Base-by-base conservation (phyloP, 352 stramenopile genomes). In the Phytophthora hibernalis region DNA sequence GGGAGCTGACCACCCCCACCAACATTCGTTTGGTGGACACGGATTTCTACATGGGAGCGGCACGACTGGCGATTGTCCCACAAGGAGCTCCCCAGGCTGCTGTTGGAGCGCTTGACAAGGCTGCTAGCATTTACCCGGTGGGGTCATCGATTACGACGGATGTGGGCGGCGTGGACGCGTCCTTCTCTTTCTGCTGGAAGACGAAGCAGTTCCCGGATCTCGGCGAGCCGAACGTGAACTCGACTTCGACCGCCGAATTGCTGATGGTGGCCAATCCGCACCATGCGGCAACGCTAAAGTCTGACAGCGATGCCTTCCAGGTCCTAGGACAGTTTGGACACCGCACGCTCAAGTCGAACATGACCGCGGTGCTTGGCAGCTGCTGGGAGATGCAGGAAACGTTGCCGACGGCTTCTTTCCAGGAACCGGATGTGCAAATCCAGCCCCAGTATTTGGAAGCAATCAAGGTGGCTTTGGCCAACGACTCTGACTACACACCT, bases 231-330 rank as follows among this genome's bases (percentile, higher is more conserved):
- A 65, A 56, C 10, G 16, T 55, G 22, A 63, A 67, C 2, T 54
- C 65, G 5, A 65, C 56, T 12, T 55, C 62, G 38, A 74, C 35
- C 4, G 60, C 61, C 43, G 58, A 72, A 28, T 50, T 96, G 48
- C 66, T 93, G 12, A 90, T 93, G 85, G 61, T 96, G 42, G 86
- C 85, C 7, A 75, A 92, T 38, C 81, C 85, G 37, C 88, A 96
- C 62, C 88, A 96, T 61, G 71, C 80, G 0, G 80, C 64, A 13
- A 76, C 80, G 22, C 74, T 95, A 20, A 66, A 71, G 21, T 20
- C 68, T 21, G 54, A 55, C 16, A 63, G 69, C 33, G 37, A 67
- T 6, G 26, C 43, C 0, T 86, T 87, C 50, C 61, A 85, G 9
- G 71, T 92, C 9, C 52, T 93, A 7, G 63, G 68, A 4, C 47